Base-by-base conservation (phyloP, 2,329 filamentous ascomycete genomes). In the Monilinia polystroma region DNA sequence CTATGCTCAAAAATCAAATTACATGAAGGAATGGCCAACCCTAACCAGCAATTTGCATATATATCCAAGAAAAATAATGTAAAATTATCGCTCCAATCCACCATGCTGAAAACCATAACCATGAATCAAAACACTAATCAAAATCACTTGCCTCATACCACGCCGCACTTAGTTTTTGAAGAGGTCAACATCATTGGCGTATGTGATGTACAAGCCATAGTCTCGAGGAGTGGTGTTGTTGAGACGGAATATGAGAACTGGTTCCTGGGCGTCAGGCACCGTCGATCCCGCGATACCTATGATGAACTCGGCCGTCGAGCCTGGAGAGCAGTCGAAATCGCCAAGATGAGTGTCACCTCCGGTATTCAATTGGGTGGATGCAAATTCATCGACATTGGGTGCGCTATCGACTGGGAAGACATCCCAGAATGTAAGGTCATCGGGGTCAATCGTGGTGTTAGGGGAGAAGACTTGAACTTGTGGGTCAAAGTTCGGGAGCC, bases 191-290 rank as follows among this genome's bases (percentile, higher is more conserved):
- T 58, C 38, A 2, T 23, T 20, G 4, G 41, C 23, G 6, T 58
- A 58, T 58, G 55, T 26, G 11, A 58, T n/a, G 38, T 45, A 43
- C 23, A 58, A 58, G 38, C 38, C 55, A 16, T 58, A 58, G 41
- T 43, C 20, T 29, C 55, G 41, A 32, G 55, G 1, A 43, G 10
- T 38, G 16, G 55, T 45, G 11, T 58, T 45, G 23, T 58, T 45
- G 18, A 58, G 38, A 26, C 55, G 55, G 23, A 45, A 58, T 18
- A 29, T 38, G 23, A 29, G 16, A 14, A 23, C 41, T 6, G 23
- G 26, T 23, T 26, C 23, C 4, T 29, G 23, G 14, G 43, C 23
- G 6, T 26, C 10, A 12, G 55, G 55, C 23, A 10, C 55, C 23
- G 38, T 29, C 10, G 29, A n/a, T 16, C 29, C 29, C 16, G 55